These are phyloP conservation scores for Pseudogymnoascus sp. DNA, from an alignment of 2,329 filamentous ascomycete genomes.

Conservation along the genomic window DNA sequence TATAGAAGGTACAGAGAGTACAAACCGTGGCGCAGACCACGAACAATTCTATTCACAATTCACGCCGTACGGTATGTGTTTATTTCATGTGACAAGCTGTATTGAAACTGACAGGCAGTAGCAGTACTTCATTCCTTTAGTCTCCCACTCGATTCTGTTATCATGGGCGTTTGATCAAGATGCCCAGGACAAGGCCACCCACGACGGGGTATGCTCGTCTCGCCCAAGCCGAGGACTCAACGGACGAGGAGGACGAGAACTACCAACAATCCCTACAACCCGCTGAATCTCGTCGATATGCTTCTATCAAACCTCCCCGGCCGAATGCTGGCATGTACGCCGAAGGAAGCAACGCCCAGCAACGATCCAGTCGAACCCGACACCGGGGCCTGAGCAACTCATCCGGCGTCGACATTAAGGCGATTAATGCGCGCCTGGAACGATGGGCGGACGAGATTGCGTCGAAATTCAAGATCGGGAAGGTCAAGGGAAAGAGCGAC, in stretches of 20 bases:
- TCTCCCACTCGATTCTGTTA: neutral
- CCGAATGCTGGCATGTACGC: constrained; percentile 55
- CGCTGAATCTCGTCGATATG: constrained; percentile 55
- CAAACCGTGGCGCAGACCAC: neutral
- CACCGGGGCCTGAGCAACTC: constrained; percentile 61
- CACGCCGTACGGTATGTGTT: neutral
- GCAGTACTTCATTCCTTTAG: neutral
- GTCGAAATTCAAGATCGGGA: constrained; percentile 85
- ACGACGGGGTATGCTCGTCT: constrained; percentile 82
- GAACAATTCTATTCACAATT: neutral
- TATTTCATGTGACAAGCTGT: neutral
- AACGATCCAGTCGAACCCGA: constrained; percentile 37
- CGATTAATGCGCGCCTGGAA: constrained; percentile 92
- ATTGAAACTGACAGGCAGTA: neutral
- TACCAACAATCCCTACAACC: constrained; percentile 50
- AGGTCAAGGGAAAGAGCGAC: constrained; percentile 63
- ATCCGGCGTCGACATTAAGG: constrained; percentile 92
- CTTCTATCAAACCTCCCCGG: constrained; percentile 54
- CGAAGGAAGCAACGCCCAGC: constrained; percentile 30
- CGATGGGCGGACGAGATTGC: constrained; percentile 98
- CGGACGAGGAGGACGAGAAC: constrained; percentile 63
- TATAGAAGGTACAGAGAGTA: neutral
- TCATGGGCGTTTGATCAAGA: constrained; percentile 13
- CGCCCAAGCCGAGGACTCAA: constrained; percentile 71
- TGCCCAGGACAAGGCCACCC: constrained; percentile 43